Conservation (phyloP, 768 basidiomycete genomes). For the Amanita pseudoporphyria region DNA sequence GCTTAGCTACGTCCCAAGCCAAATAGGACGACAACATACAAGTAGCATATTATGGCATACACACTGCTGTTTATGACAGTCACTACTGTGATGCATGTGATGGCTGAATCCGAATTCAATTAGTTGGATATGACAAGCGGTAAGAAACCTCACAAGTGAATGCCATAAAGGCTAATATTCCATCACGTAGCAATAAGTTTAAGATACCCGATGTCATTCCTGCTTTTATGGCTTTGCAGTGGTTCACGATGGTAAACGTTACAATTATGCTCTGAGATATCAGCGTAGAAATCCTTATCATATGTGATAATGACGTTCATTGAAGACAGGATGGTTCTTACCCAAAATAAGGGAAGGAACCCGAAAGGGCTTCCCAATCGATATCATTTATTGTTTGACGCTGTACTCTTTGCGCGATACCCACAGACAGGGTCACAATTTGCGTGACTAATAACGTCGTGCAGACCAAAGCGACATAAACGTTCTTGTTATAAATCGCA, state of each 20-base stretch:
- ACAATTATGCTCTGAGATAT: slow-evolving; percentile 3
- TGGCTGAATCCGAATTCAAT: background rate
- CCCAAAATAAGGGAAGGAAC: slow-evolving; percentile 5
- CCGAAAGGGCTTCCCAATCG: background rate
- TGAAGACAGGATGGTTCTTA: background rate
- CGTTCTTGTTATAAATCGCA: slow-evolving; percentile 3
- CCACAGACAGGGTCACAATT: background rate
- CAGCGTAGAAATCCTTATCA: background rate
- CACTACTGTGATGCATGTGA: background rate
- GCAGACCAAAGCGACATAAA: background rate
- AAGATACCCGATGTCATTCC: background rate
- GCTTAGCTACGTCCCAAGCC: background rate
- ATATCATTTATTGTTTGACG: background rate
- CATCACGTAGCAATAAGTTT: slow-evolving; percentile 1
- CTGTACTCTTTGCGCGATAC: background rate
- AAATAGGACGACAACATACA: background rate
- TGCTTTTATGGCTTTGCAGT: background rate
- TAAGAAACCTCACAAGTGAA: background rate
- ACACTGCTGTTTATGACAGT: background rate
- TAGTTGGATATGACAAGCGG: background rate
- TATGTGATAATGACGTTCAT: background rate
- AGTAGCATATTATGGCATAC: slow-evolving; percentile 2
- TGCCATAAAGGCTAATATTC: background rate
- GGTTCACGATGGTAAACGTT: background rate
- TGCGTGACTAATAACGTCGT: background rate